Base-by-base conservation (phyloP, 2,329 filamentous ascomycete species). In the Botrytis fabae region DNA sequence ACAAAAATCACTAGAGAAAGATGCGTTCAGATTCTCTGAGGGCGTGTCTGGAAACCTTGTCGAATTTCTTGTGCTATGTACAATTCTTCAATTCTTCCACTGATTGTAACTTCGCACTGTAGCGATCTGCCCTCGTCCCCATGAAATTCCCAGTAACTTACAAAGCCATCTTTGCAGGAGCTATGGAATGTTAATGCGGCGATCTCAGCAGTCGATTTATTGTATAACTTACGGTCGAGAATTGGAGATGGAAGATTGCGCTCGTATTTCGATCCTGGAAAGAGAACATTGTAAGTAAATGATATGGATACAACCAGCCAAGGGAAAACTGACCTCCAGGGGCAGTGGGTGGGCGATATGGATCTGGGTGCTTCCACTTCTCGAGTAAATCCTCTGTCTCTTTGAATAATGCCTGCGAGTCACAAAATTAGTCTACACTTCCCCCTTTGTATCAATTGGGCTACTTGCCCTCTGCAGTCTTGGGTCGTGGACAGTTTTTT, bases 281-380 rank as follows among this genome's bases (percentile, higher is more conserved):
- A 32, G 10, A 22, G 48, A 51, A 65, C 42, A 51, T 54, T 72
- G 65, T 78, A 54, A 77, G 72, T 46, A 72, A 40, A 44, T 35
- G 51, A 64, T 14, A 4, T 59, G 54, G 25, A 73, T 32, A 54
- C 14, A 46, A n/a, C 38, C 51, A 42, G 70, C 35, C 20, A 35
- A 22, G 65, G 8, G 38, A 66, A 61, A 10, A 74, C 88, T 76
- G 85, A 96, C 95, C 96, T 87, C 96, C 96, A 18, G 96, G 96
- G 57, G 96, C 95, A 60, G 94, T 97, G 22, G 96, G 96, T 77
- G 92, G 89, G 78, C 89, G 86, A 82, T 97, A 98, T 46, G 96
- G 95, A 82, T 99, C 96, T 5, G 96, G 96, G 81, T 99, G 96
- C 85, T 98, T 98, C 95, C 95, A 99, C 83, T 91, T 93, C 80